Evolutionary conservation across 257 asterid genomes (phyloP), one percentile per base, ranked within the genome.

Genomic region (Nemophila menziesii): DNA sequence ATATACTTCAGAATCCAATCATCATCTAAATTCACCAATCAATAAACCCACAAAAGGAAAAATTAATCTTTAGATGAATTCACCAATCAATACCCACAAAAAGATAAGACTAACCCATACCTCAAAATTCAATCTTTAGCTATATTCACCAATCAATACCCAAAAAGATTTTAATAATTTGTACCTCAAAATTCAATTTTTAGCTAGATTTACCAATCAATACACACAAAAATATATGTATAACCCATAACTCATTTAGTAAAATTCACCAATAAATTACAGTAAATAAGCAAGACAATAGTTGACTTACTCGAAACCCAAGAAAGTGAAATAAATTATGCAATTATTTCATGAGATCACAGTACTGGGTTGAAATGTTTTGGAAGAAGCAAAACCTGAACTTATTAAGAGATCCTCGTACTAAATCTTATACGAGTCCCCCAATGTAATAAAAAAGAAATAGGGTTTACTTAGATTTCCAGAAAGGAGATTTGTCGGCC

Each of bases 101-200:
- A 62, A 51, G 49, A 39, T 42, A 52, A 57, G 51, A 20, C 46
- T 27, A 58, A 46, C 72, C 62, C 64, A 61, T 18, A 11, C 49
- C 55, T 46, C 61, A 68, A 68, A 71, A 47, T 44, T 24, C 59
- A 47, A 58, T 60, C 55, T 63, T 65, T 39, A 63, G 63, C 62
- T 46, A 41, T 57, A 42, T 29, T 41, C 9, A 0, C 42, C 23
- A 47, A 54, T 51, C 52, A 55, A 40, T 12, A 16, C 36, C 8
- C 4, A 10, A 33, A 47, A 62, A 51, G 49, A 39, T 42, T 49
- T 54, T 48, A 20, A 49, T 27, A 58, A 46, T 70, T 60, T 62
- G 58, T 18, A 11, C 49, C 55, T 46, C 61, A 68, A 68, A 71
- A 47, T 44, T 24, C 59, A 47, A 58, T 60, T 53, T 63, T 65